phyloP scores from a whole-genome alignment of 352 stramenopile genomes.

The Pythium rhizo-oryzae region DNA sequence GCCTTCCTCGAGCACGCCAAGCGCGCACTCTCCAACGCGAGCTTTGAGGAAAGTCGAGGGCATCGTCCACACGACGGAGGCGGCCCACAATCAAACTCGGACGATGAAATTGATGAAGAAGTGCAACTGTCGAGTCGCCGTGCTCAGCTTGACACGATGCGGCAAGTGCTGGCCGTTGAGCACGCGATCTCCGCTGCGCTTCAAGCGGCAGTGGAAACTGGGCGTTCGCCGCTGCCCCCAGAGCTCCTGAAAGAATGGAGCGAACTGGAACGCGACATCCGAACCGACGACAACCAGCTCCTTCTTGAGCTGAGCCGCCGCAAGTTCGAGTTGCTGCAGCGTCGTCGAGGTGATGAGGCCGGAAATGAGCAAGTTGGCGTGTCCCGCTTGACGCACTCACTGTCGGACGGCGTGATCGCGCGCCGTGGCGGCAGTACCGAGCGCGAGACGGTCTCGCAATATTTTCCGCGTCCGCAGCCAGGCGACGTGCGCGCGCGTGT shows the following conservation, averaged over 20 bases:
- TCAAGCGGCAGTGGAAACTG: background rate
- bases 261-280: slow-evolving; percentile 4
- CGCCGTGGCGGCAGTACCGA: background rate
- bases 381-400: background rate
- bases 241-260: background rate
- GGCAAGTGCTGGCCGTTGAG: slow-evolving; percentile 1
- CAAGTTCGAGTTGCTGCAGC: slow-evolving; percentile 9
- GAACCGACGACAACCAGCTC: slow-evolving; percentile 2
- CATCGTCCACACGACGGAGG: background rate
- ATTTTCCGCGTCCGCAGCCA: background rate
- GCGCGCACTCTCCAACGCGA: slow-evolving; percentile 6
- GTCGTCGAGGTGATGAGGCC: background rate
- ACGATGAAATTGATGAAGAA: background rate
- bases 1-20: slow-evolving; percentile 15
- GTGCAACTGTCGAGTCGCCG: background rate
- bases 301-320: slow-evolving; percentile 8
- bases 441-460: background rate
- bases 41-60: background rate
- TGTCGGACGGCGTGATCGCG: slow-evolving; percentile 7
- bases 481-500: background rate
- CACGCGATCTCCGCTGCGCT: slow-evolving; percentile 7
- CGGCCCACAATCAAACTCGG: background rate
- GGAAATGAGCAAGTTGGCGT: background rate
- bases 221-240: background rate
- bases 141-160: background rate